phyloP scores from a whole-genome alignment of 202 grass and related monocot genomes.

The Elaeis oleifera region DNA sequence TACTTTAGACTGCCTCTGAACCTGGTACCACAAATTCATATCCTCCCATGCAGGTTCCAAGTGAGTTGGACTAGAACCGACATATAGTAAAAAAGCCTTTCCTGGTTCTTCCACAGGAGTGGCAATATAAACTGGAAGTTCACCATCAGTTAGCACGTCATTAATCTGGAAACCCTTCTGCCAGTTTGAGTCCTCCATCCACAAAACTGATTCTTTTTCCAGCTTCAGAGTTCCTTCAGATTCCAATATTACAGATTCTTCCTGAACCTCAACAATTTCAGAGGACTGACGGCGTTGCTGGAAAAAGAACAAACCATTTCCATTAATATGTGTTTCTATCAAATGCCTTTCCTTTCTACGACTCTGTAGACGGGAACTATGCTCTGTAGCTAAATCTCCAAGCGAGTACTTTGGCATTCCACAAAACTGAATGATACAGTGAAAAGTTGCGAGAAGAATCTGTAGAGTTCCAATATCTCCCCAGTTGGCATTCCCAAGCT shows the following conservation, averaged over 20 bases:
- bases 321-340: conserved; percentile 53
- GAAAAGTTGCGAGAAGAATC: conserved; percentile 73
- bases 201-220: conserved; percentile 66
- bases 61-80: conserved; percentile 12
- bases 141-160: conserved; percentile 61
- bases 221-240: conserved; percentile 67
- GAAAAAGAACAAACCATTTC: conserved; percentile 54
- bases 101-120: conserved; percentile 59
- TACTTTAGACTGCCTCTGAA: conserved; percentile 22
- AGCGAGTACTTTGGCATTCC: conserved; percentile 74
- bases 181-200: conserved; percentile 63
- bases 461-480: conserved; percentile 86
- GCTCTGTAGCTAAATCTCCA: conserved; percentile 68
- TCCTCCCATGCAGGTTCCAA: conserved; percentile 23
- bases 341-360: conserved; percentile 93
- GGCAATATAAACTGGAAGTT: conserved; percentile 64
- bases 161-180: conserved; percentile 73
- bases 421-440: conserved; percentile 76
- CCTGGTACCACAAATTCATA: conserved; percentile 24
- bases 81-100: conserved; percentile 40
- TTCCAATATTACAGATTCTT: conserved; percentile 44
- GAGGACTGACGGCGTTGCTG: conserved; percentile 71
- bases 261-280: conserved; percentile 91
- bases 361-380: conserved; percentile 76
- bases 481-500: conserved; percentile 99